phyloP scores from a whole-genome alignment of 1,139 yeast species.

The Lodderomyces margitis region DNA sequence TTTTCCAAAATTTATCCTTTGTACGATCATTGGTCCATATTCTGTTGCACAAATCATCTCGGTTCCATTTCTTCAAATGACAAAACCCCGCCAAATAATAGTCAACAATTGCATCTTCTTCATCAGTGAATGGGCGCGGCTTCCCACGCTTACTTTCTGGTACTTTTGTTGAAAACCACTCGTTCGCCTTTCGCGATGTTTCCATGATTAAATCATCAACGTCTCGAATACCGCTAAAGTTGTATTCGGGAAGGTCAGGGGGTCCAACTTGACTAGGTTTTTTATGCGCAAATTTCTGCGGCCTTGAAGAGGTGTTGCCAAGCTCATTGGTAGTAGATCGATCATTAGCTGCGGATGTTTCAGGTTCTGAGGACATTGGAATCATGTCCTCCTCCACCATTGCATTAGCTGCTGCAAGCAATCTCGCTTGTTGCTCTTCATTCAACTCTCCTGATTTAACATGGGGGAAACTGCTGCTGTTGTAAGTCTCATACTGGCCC shows the following conservation, averaged over 20 bases:
- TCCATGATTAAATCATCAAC: slow-evolving; percentile 6
- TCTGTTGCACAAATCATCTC: slow-evolving; percentile 72
- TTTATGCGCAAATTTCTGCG: not conserved
- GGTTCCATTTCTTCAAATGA: slow-evolving; percentile 54
- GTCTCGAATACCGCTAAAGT: not conserved
- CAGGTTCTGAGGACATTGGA: not conserved
- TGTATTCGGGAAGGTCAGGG: not conserved
- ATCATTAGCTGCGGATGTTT: not conserved
- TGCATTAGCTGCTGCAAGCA: slow-evolving; percentile 6
- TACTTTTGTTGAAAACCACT: slow-evolving; percentile 37
- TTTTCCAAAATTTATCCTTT: slow-evolving; percentile 89
- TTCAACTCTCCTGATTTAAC: not conserved
- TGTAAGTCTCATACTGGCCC: not conserved
- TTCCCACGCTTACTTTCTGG: slow-evolving; percentile 28
- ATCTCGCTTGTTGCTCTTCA: slow-evolving; percentile 6
- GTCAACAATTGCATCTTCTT: slow-evolving; percentile 71
- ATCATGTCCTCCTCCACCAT: slow-evolving; percentile 6
- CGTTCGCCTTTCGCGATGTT: slow-evolving; percentile 11
- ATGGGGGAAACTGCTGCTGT: not conserved
- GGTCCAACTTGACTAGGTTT: not conserved
- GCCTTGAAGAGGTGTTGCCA: not conserved
- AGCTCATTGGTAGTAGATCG: not conserved
- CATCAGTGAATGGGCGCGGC: slow-evolving; percentile 52
- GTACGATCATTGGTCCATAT: slow-evolving; percentile 85
- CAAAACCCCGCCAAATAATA: slow-evolving; percentile 70